These are phyloP conservation scores for Typha latifolia DNA, from an alignment of 176 grass and related monocot genomes.

Conservation along the genomic window DNA sequence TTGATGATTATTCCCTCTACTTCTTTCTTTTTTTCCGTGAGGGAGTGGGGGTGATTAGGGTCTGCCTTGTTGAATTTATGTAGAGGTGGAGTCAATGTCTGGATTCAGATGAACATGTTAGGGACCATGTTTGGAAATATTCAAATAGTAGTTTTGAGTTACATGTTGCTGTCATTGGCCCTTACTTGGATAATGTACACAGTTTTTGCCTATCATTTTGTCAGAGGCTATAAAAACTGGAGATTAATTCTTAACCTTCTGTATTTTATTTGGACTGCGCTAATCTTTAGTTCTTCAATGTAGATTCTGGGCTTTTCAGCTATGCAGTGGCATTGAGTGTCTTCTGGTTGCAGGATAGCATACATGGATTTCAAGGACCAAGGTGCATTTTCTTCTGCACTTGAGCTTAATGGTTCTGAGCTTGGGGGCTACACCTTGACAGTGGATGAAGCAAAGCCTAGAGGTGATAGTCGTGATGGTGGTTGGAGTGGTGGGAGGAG, in stretches of 20 bases:
- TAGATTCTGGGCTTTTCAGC: too few relatives aligned
- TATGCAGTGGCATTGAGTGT: not conserved
- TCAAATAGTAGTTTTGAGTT: too few relatives aligned
- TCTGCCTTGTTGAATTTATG: too few relatives aligned
- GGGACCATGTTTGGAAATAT: too few relatives aligned
- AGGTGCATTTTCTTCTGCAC: slow-evolving; percentile 29
- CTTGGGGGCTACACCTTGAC: slow-evolving; percentile 38
- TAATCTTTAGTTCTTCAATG: not conserved
- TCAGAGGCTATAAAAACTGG: not conserved
- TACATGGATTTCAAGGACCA: slow-evolving; percentile 66
- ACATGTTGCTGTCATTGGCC: too few relatives aligned
- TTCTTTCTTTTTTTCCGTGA: too few relatives aligned
- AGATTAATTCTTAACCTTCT: not conserved
- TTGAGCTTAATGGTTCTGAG: slow-evolving; percentile 58
- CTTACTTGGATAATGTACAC: too few relatives aligned
- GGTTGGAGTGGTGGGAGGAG: slow-evolving; percentile 29
- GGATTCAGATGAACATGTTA: too few relatives aligned
- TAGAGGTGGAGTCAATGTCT: too few relatives aligned
- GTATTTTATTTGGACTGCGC: not conserved
- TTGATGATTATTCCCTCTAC: too few relatives aligned
- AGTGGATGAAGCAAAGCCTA: slow-evolving; percentile 62
- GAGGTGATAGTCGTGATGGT: slow-evolving; percentile 17
- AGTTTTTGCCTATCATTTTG: too few relatives aligned
- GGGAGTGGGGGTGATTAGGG: too few relatives aligned
- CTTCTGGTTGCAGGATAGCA: slow-evolving; percentile 44